These are phyloP conservation scores for Coemansia sp. DNA, from an alignment of 192 early-diverging fungal genomes.

Conservation along the genomic window DNA sequence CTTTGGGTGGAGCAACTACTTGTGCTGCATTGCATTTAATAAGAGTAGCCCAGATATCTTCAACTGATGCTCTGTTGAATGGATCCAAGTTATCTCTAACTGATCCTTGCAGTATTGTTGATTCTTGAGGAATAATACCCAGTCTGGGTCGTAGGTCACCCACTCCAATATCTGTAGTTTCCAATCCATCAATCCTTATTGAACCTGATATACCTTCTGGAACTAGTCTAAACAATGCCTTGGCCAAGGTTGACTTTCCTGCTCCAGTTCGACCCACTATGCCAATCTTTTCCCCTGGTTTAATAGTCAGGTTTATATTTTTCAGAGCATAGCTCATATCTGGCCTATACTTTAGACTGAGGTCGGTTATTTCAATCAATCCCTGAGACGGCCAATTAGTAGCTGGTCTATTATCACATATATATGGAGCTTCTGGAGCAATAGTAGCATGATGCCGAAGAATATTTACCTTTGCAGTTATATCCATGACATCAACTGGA, in stretches of 20 bases:
- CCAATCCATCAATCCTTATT: constrained; percentile 58
- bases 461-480: constrained; percentile 28
- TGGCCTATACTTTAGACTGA: constrained; percentile 44
- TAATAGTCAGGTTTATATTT: constrained; percentile 32
- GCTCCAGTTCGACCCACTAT: constrained; percentile 56
- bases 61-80: constrained; percentile 48
- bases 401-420: constrained; percentile 25
- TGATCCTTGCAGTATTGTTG: constrained; percentile 64
- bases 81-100: constrained; percentile 73
- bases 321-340: constrained; percentile 24
- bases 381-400: constrained; percentile 53
- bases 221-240: constrained; percentile 59
- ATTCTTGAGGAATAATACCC: constrained; percentile 66
- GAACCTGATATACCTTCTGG: constrained; percentile 41
- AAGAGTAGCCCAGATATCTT: constrained; percentile 63
- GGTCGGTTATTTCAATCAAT: constrained; percentile 36
- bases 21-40: constrained; percentile 14
- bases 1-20: background rate
- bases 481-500: background rate
- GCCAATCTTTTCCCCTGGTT: constrained; percentile 60
- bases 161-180: too few species aligned
- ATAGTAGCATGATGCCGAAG: constrained; percentile 59
- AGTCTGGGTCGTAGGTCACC: constrained; percentile 53
- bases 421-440: constrained; percentile 37
- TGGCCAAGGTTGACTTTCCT: constrained; percentile 60